Conservation (phyloP, 2,329 filamentous ascomycete genomes). For the Pestalotiopsis sp. region DNA sequence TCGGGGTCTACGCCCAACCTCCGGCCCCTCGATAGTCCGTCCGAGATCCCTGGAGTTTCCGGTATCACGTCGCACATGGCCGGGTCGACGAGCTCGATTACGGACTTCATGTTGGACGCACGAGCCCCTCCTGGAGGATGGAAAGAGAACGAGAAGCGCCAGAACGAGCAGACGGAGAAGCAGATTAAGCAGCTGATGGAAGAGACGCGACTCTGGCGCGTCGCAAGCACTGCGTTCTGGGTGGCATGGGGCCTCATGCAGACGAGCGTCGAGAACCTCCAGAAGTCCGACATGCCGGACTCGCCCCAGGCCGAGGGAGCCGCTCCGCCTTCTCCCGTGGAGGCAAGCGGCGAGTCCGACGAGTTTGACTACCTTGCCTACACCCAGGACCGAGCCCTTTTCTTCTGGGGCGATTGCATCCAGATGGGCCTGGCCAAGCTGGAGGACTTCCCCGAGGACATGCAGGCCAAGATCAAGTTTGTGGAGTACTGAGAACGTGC, state of each 20-base stretch:
- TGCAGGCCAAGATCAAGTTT: conserved; percentile 68
- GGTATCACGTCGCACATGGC: conserved; percentile 36
- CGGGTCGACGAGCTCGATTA: conserved; percentile 53
- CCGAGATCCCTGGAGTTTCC: conserved; percentile 40
- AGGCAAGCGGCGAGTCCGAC: conserved; percentile 54
- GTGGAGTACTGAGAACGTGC: neutral
- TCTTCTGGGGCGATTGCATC: conserved; percentile 93
- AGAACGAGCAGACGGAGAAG: conserved; percentile 67
- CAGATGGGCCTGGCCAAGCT: conserved; percentile 72
- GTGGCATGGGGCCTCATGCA: conserved; percentile 96
- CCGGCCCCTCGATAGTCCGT: conserved; percentile 45
- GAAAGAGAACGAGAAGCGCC: conserved; percentile 63
- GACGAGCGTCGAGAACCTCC: conserved; percentile 79
- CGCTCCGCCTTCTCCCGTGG: conserved; percentile 18
- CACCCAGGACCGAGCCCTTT: conserved; percentile 85
- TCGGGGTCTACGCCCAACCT: conserved; percentile 54
- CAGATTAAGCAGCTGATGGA: conserved; percentile 73
- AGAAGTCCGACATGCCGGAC: conserved; percentile 35
- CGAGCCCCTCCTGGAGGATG: conserved; percentile 58
- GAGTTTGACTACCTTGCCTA: conserved; percentile 94
- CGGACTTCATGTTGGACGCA: conserved; percentile 83
- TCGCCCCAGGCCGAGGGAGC: conserved; percentile 32
- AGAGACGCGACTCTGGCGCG: conserved; percentile 83
- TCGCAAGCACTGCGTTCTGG: conserved; percentile 89
- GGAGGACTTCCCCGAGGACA: conserved; percentile 75